Base-by-base conservation (phyloP, 306 rosid species). In the Vicia faba region DNA sequence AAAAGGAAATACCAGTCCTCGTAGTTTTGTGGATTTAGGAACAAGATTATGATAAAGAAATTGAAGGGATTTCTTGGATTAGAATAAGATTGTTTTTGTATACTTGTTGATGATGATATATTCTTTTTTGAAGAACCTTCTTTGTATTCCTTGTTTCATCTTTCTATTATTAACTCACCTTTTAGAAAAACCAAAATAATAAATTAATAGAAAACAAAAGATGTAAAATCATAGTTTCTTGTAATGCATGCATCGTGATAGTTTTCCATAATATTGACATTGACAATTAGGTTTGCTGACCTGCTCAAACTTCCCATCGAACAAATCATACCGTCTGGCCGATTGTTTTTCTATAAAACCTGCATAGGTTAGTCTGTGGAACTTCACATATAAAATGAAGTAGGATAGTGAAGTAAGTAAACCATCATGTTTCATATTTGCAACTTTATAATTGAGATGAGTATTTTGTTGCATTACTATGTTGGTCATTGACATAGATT, bases 341-440 rank as follows among this genome's bases (percentile, higher is more conserved):
- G 71, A 54, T 76, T 76, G 71, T 18, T 61, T 62, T 69, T 41
- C 71, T 53, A 62, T 62, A 51, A 48, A 62, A 61, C 20, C 11
- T 56, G 67, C 66, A 23, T 57, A 28, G 64, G 20, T 60, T 36
- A 50, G 6, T 68, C 10, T 69, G 58, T 61, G 69, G 49, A 68
- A 55, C 53, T 69, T 55, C 20, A 38, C 38, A n/a, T 62, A 44
- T 70, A 53, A 64, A 70, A 61, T 63, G 29, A 56, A 38, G 72
- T 70, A 64, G 62, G 57, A 26, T 64, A 64, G 57, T 70, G 63
- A 62, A 61, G 61, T 20, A 23, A 64, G 57, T 56, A 48, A 55
- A 36, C 55, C 51, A 11, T 64, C 70, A 63, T 12, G 28, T 45
- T 28, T 56, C 62, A 64, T 43, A 50, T 64, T 16, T 50, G 43